phyloP scores from a whole-genome alignment of 208 protist species.

The Porcisia hertigi region DNA sequence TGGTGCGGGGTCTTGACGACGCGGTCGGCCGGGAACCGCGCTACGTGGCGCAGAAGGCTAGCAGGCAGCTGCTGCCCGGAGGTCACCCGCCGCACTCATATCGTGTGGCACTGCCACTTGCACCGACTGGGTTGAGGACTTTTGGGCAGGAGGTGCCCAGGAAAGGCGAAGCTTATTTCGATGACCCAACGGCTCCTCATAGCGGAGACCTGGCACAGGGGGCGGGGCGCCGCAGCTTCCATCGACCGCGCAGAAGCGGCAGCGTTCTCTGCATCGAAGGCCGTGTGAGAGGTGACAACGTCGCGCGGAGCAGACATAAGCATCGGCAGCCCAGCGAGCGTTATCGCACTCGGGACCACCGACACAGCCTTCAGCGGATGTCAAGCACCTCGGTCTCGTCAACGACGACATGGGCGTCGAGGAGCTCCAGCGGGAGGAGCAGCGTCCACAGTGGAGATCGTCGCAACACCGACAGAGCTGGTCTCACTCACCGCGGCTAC shows the following conservation, averaged over 20 bases:
- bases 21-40: not conserved
- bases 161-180: not conserved
- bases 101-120: not conserved
- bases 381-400: not conserved
- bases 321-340: not conserved
- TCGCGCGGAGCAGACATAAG: not conserved
- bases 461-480: not conserved
- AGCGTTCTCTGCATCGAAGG: not conserved
- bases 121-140: not conserved
- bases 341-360: not conserved
- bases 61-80: not conserved
- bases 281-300: not conserved
- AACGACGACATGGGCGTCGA: not conserved
- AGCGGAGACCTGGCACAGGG: not conserved
- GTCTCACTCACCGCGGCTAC: not conserved
- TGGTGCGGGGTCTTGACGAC: not conserved
- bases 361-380: not conserved
- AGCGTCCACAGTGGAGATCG: not conserved
- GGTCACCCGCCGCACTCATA: not conserved
- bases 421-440: not conserved
- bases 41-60: conserved; percentile 4
- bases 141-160: not conserved
- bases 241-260: not conserved
- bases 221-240: not conserved
- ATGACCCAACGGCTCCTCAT: not conserved